Evolutionary conservation across 805 yeast genomes (phyloP), one percentile per base, ranked within the genome.

Genomic region (Yamadazyma takamatsuzukensis): DNA sequence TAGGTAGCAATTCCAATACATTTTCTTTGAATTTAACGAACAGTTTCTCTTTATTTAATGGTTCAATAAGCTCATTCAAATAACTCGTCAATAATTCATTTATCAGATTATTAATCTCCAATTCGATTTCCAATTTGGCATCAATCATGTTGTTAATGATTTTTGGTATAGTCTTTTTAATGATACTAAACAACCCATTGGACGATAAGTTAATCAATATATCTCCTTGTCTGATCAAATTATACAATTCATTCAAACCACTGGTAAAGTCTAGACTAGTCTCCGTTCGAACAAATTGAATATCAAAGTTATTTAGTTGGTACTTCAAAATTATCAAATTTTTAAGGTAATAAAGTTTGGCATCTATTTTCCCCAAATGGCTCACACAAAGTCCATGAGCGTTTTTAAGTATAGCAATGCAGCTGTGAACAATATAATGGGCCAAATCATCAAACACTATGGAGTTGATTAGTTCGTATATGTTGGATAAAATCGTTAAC

Each of bases 371-470:
- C 0, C 86, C 84, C 17, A 72, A 57, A 43, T 69, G 59, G 5
- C 63, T 45, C 21, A 54, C 45, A 5, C 76, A 68, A 15, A 74
- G 47, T 4, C 65, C 59, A 42, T 71, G 71, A 13, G 60, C 58
- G 9, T 83, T 81, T 34, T 73, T 72, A 45, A 87, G 57, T 5
- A 93, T 76, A 11, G 61, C 48, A 22, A 87, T 73, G 46, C 93
- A 80, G 27, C 82, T 73, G 51, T 85, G 96, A 4, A 90, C 83
- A 32, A 87, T 79, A 36, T 83, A 77, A 53, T 87, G 95, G 0
- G 96, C 95, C 43, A 89, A 60, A 49, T 86, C 95, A 53, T 87
- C 95, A 59, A 89, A 90, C 2, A 87, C 83, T 9, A 72, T 61
- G 2, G 89, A 78, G 43, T 81, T 80, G 22, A 90, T 74, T 47